phyloP scores from a whole-genome alignment of 306 rosid genomes.

The Inga laurina region DNA sequence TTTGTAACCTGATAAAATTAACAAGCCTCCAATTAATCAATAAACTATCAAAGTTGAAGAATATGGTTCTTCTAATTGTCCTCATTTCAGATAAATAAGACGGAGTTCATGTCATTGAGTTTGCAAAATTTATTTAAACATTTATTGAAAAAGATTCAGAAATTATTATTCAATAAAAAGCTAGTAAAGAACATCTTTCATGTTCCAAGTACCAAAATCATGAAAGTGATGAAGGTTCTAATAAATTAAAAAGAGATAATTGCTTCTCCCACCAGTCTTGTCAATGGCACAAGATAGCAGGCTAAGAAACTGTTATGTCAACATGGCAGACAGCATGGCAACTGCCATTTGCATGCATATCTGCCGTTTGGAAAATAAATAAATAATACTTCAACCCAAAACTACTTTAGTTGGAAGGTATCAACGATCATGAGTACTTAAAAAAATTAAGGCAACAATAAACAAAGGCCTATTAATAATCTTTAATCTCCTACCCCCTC shows the following conservation, averaged over 20 bases:
- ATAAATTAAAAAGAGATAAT: background rate
- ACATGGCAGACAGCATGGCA: background rate
- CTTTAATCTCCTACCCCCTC: background rate
- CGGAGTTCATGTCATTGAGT: background rate
- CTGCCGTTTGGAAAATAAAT: background rate
- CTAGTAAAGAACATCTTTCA: background rate
- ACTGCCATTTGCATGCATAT: background rate
- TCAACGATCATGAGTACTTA: background rate
- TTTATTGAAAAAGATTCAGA: background rate
- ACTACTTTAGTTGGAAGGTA: background rate
- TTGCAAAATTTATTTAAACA: background rate
- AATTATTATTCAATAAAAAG: background rate
- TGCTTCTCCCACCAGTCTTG: background rate
- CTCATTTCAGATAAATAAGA: background rate
- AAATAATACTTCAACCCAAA: background rate
- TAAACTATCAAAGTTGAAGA: slow-evolving; percentile 9
- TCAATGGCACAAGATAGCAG: background rate
- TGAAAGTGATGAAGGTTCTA: background rate
- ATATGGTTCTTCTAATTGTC: background rate
- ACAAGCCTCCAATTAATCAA: background rate
- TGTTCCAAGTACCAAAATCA: background rate
- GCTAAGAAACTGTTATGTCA: background rate
- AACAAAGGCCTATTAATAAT: background rate
- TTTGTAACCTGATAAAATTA: slow-evolving; percentile 70
- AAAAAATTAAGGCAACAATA: background rate